phyloP scores from a whole-genome alignment of 306 rosid species.

The Castanea sativa region DNA sequence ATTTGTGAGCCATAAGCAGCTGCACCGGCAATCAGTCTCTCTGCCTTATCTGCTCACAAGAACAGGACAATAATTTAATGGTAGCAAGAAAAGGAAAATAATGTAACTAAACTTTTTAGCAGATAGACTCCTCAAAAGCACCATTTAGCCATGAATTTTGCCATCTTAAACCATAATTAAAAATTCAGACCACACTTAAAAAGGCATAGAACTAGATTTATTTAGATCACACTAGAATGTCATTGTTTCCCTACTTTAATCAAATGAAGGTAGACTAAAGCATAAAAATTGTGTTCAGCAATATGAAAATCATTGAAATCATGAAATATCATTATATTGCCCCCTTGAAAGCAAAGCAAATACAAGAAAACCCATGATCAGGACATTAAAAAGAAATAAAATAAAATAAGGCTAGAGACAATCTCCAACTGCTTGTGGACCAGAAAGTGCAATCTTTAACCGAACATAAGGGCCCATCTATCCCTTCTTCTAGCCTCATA shows the following conservation, averaged over 20 bases:
- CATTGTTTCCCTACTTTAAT: background rate
- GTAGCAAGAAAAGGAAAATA: background rate
- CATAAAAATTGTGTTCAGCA: background rate
- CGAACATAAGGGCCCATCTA: background rate
- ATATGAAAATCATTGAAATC: background rate
- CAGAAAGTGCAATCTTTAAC: background rate
- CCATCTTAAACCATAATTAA: background rate
- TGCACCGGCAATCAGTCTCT: conserved; percentile 85
- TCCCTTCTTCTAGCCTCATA: background rate
- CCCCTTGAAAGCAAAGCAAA: background rate
- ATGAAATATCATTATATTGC: background rate
- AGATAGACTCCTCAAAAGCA: background rate
- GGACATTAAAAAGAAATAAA: background rate
- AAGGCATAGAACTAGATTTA: background rate
- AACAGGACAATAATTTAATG: background rate
- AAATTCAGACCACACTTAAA: background rate
- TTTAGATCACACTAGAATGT: background rate
- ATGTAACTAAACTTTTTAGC: background rate
- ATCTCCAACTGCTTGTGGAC: background rate
- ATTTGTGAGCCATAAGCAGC: conserved; percentile 78
- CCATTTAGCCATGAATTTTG: background rate
- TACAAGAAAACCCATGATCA: background rate
- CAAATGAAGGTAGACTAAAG: background rate
- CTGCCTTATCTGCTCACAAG: conserved; percentile 71
- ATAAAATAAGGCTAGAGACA: background rate